phyloP scores from a whole-genome alignment of 2,329 filamentous ascomycete species.

The Zymoseptoria brevis region DNA sequence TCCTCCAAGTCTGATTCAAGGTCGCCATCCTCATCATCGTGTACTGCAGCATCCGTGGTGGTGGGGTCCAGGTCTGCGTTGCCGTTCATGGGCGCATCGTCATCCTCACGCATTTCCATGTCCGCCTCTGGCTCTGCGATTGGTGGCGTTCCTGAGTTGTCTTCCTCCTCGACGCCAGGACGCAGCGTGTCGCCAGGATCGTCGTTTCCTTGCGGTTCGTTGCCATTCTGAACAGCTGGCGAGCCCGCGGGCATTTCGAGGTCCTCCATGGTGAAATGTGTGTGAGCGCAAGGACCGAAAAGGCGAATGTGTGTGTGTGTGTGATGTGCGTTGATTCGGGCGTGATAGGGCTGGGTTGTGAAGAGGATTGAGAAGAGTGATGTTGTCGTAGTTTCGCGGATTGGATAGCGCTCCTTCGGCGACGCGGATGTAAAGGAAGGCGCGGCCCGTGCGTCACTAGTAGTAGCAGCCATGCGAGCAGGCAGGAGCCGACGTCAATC shows the following conservation, averaged over 20 bases:
- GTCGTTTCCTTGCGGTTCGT: slow-evolving; percentile 40
- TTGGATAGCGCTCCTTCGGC: not conserved
- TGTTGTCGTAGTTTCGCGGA: not conserved
- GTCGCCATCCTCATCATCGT: slow-evolving; percentile 43
- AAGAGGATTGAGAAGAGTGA: not conserved
- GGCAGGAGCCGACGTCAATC: slow-evolving; percentile 1
- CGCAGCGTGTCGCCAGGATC: slow-evolving; percentile 40
- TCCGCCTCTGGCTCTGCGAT: slow-evolving; percentile 37
- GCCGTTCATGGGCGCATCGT: slow-evolving; percentile 16
- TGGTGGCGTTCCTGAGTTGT: slow-evolving; percentile 36
- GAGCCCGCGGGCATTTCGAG: slow-evolving; percentile 30
- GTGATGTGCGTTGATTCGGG: not conserved
- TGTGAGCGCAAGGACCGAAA: not conserved
- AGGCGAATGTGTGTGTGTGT: not conserved
- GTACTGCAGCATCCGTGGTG: slow-evolving; percentile 24
- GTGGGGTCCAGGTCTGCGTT: slow-evolving; percentile 11
- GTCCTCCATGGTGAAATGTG: slow-evolving; percentile 34
- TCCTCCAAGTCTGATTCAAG: slow-evolving; percentile 56
- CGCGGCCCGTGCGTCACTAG: not conserved
- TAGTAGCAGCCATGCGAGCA: not conserved
- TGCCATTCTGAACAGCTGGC: slow-evolving; percentile 33
- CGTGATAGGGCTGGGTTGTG: too few relatives aligned
- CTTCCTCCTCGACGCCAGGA: slow-evolving; percentile 43
- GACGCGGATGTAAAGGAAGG: not conserved
- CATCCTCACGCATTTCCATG: slow-evolving; percentile 37